These are phyloP conservation scores for Exophiala lecanii-corni DNA, from an alignment of 2,329 filamentous ascomycete species.

Conservation along the genomic window DNA sequence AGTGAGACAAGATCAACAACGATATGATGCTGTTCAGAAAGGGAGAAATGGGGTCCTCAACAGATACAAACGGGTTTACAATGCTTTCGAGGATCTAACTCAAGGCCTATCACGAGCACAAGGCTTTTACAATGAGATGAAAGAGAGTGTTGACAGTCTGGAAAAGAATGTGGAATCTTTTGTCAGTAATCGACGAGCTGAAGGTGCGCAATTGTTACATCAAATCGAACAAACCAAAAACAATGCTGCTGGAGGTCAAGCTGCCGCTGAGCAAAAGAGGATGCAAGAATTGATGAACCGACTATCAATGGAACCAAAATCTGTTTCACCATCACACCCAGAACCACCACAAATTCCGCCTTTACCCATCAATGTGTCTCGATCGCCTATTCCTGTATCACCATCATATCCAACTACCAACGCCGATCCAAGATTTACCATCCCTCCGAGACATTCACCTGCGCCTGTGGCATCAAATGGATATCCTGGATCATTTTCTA, in stretches of 20 bases:
- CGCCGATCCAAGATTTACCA: slow-evolving; percentile 27
- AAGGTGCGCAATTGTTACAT: slow-evolving; percentile 82
- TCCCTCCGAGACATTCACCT: slow-evolving; percentile 26
- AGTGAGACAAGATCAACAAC: slow-evolving; percentile 87
- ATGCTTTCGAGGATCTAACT: slow-evolving; percentile 85
- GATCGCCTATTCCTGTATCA: slow-evolving; percentile 19
- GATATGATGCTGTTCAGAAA: slow-evolving; percentile 82
- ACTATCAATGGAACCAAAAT: slow-evolving; percentile 72
- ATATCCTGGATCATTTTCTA: slow-evolving; percentile 15
- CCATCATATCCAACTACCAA: slow-evolving; percentile 23
- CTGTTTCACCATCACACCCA: slow-evolving; percentile 41
- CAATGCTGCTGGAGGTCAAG: slow-evolving; percentile 53
- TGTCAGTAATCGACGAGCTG: slow-evolving; percentile 86
- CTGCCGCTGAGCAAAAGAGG: slow-evolving; percentile 80
- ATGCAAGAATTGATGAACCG: slow-evolving; percentile 89
- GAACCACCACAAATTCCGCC: slow-evolving; percentile 36
- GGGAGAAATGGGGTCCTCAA: slow-evolving; percentile 76
- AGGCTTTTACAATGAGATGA: slow-evolving; percentile 93
- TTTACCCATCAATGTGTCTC: slow-evolving; percentile 28
- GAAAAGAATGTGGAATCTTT: slow-evolving; percentile 96
- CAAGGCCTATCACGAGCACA: slow-evolving; percentile 83
- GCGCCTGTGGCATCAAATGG: slow-evolving; percentile 25
- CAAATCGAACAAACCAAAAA: slow-evolving; percentile 79
- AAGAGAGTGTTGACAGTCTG: slow-evolving; percentile 83
- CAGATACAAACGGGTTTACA: slow-evolving; percentile 85